Evolutionary conservation across 768 basidiomycete species (phyloP).

Genomic region (Panaeolus cyanescens): DNA sequence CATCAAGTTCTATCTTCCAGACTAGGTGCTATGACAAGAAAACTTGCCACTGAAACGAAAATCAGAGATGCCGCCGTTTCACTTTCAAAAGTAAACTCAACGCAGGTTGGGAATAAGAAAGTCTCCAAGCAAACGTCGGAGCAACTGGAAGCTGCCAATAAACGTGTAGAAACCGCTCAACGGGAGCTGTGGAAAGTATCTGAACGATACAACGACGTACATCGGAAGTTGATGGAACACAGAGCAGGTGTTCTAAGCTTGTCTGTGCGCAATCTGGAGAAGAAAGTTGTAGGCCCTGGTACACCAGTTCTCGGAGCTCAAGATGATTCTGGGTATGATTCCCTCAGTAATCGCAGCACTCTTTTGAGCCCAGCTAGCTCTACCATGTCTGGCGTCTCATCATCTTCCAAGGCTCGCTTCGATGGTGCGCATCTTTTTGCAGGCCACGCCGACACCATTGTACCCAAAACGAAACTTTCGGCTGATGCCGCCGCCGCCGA

Average conservation of each 20-base stretch:
- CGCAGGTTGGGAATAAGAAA: slow-evolving; percentile 47
- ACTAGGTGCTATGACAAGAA: slow-evolving; percentile 66
- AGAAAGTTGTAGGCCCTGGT: slow-evolving; percentile 32
- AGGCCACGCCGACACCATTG: slow-evolving; percentile 69
- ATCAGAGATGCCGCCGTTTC: slow-evolving; percentile 86
- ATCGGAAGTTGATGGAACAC: slow-evolving; percentile 73
- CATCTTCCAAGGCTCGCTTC: slow-evolving; percentile 59
- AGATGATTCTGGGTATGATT: slow-evolving; percentile 56
- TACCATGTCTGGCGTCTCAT: slow-evolving; percentile 40
- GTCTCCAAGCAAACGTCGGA: slow-evolving; percentile 67
- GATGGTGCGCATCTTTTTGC: slow-evolving; percentile 87
- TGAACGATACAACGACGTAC: slow-evolving; percentile 62
- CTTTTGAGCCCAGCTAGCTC: slow-evolving; percentile 46
- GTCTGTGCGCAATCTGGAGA: slow-evolving; percentile 69
- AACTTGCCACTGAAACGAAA: slow-evolving; percentile 79
- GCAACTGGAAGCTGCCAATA: slow-evolving; percentile 73
- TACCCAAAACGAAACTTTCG: slow-evolving; percentile 49
- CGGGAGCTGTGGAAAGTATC: slow-evolving; percentile 71
- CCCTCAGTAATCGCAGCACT: slow-evolving; percentile 47
- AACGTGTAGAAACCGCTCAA: slow-evolving; percentile 70
- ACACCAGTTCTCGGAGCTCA: slow-evolving; percentile 23
- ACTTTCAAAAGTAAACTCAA: slow-evolving; percentile 62
- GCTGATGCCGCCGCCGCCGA: slow-evolving; percentile 47
- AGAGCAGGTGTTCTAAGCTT: slow-evolving; percentile 80
- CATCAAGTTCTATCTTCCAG: slow-evolving; percentile 69